phyloP scores from a whole-genome alignment of 2,329 filamentous ascomycete species.

The Trichoderma guizhouense region DNA sequence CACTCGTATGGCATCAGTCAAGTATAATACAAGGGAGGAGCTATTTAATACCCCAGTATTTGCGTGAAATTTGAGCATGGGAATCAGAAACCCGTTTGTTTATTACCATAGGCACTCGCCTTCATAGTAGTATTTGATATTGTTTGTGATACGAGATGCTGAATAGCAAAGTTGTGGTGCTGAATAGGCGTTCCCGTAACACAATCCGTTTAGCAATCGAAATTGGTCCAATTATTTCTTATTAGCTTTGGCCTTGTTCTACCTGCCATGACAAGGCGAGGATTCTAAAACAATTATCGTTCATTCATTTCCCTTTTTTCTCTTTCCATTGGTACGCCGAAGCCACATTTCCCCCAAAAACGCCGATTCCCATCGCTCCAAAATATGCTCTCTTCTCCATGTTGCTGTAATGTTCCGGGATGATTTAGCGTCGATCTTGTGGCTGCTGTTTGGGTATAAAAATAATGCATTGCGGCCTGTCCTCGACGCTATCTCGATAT shows the following conservation, averaged over 20 bases:
- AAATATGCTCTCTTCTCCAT: background rate
- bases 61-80: background rate
- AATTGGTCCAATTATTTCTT: background rate
- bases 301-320: background rate
- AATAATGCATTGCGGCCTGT: background rate
- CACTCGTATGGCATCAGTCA: background rate
- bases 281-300: background rate
- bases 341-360: constrained; percentile 11
- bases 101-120: background rate
- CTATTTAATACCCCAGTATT: background rate
- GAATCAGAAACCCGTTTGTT: background rate
- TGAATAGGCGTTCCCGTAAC: background rate
- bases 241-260: background rate
- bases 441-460: background rate
- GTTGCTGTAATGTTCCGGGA: background rate
- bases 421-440: background rate
- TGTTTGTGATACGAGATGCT: no score
- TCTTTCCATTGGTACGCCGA: background rate
- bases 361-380: background rate
- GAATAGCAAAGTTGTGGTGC: background rate
- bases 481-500: background rate
- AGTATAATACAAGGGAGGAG: background rate
- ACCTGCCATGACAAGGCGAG: background rate
- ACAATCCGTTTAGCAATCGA: background rate
- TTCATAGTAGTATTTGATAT: no score